Conservation (phyloP, 1,139 yeast genomes). For the Candida dubliniensis region DNA sequence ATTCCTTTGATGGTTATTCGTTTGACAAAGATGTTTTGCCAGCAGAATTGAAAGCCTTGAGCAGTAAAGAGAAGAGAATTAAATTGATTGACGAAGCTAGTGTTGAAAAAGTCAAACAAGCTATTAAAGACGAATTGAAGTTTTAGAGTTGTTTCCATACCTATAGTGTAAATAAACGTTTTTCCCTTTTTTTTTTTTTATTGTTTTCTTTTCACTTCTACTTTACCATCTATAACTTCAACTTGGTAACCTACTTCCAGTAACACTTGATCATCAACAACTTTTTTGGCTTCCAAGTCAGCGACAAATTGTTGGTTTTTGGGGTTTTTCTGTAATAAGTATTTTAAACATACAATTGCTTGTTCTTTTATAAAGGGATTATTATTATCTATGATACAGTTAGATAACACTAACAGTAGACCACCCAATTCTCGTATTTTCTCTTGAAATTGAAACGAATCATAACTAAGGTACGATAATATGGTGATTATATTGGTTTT, state of each 20-base stretch:
- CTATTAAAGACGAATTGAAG: slow-evolving; percentile 67
- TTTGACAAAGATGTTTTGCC: slow-evolving; percentile 90
- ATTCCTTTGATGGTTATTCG: slow-evolving; percentile 65
- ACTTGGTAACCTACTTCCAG: slow-evolving; percentile 44
- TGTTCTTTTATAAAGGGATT: slow-evolving; percentile 90
- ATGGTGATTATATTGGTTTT: slow-evolving; percentile 64
- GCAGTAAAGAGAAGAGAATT: slow-evolving; percentile 73
- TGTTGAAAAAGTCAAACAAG: slow-evolving; percentile 67
- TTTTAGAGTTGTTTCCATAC: slow-evolving; percentile 7
- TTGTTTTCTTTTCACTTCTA: slow-evolving; percentile 21
- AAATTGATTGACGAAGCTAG: slow-evolving; percentile 73
- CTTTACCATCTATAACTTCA: slow-evolving; percentile 37
- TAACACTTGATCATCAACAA: slow-evolving; percentile 34
- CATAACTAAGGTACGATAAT: slow-evolving; percentile 53
- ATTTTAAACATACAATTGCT: slow-evolving; percentile 74
- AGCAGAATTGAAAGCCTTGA: slow-evolving; percentile 73
- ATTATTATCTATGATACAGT: slow-evolving; percentile 81
- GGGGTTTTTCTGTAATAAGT: slow-evolving; percentile 59
- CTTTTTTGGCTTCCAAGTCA: slow-evolving; percentile 37
- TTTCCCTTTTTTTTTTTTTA: background rate
- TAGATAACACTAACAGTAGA: slow-evolving; percentile 68
- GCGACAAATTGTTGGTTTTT: slow-evolving; percentile 78
- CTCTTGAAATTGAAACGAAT: slow-evolving; percentile 63
- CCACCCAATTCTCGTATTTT: slow-evolving; percentile 65
- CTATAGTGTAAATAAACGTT: background rate